phyloP scores from a whole-genome alignment of 2,329 filamentous ascomycete species.

The Aspergillus uvarum region DNA sequence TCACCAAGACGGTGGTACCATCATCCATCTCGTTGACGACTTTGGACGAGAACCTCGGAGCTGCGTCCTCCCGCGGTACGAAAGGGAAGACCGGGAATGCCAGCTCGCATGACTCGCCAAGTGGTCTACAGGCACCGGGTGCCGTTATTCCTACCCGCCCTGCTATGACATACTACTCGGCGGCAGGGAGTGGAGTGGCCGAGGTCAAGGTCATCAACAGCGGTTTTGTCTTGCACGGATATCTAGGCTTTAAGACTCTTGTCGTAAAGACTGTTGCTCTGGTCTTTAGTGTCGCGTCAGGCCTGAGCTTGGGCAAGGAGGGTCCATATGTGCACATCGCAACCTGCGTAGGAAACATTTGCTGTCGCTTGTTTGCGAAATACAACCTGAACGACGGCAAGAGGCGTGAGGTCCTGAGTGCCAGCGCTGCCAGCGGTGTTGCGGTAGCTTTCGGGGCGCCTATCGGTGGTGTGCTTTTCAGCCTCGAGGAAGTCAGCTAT shows the following conservation, averaged over 20 bases:
- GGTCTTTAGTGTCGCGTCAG: conserved; percentile 86
- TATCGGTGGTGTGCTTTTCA: conserved; percentile 85
- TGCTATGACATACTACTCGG: conserved; percentile 92
- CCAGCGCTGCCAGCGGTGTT: conserved; percentile 86
- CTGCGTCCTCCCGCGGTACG: conserved; percentile 52
- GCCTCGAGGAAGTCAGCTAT: conserved; percentile 89
- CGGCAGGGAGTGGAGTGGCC: conserved; percentile 91
- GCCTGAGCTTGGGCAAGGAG: conserved; percentile 91
- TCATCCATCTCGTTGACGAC: conserved; percentile 84
- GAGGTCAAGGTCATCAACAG: conserved; percentile 98
- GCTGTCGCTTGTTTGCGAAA: conserved; percentile 88
- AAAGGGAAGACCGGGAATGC: conserved; percentile 48
- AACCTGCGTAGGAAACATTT: conserved; percentile 91
- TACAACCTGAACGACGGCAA: conserved; percentile 95
- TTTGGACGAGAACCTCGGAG: conserved; percentile 87
- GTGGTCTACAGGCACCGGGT: conserved; percentile 41
- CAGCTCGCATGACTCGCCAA: conserved; percentile 41
- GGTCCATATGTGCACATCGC: conserved; percentile 97
- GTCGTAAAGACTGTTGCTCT: conserved; percentile 80
- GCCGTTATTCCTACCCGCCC: conserved; percentile 44
- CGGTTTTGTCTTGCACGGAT: conserved; percentile 94
- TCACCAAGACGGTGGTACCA: conserved; percentile 91
- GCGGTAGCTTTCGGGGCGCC: conserved; percentile 93
- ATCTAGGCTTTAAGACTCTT: conserved; percentile 83
- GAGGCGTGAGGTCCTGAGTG: conserved; percentile 87